A percentile compares a stretch with the other conserved stretches of the same genome.
Evolutionary conservation across 140 eudicot species (phyloP).

Genomic region (Stevia rebaudiana): DNA sequence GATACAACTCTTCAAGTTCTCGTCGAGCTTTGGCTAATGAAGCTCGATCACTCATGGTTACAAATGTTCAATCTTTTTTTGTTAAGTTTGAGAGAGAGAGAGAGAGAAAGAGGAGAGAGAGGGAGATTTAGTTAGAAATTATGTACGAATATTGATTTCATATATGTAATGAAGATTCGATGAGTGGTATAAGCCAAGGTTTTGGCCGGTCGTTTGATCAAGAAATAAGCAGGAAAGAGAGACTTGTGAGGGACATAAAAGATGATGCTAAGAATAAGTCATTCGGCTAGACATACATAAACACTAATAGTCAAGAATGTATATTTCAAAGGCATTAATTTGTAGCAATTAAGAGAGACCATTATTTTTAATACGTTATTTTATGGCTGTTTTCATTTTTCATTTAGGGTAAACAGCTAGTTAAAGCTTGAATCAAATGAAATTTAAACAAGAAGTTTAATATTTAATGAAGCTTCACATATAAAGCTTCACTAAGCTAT

Average conservation of each 20-base stretch:
- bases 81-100: not conserved
- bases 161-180: slow-evolving; percentile 26
- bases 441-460: too few relatives aligned
- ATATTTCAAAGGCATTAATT: slow-evolving; percentile 8
- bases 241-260: not conserved
- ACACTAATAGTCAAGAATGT: slow-evolving; percentile 22
- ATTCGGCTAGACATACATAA: slow-evolving; percentile 12
- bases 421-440: too few relatives aligned
- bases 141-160: slow-evolving; percentile 7
- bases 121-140: not conserved
- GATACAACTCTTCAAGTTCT: slow-evolving; percentile 69
- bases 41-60: slow-evolving; percentile 47
- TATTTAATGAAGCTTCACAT: too few relatives aligned
- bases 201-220: slow-evolving; percentile 25
- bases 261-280: slow-evolving; percentile 17
- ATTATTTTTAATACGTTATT: too few relatives aligned
- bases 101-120: too few relatives aligned
- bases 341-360: too few relatives aligned
- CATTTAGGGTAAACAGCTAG: too few relatives aligned
- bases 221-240: too few relatives aligned
- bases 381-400: too few relatives aligned
- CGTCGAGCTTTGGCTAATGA: slow-evolving; percentile 55
- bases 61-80: not conserved
- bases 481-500: too few relatives aligned
- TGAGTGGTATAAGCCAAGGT: slow-evolving; percentile 13